Conservation (phyloP, 176 grass and related monocot genomes). For the Aegilops speltoides region DNA sequence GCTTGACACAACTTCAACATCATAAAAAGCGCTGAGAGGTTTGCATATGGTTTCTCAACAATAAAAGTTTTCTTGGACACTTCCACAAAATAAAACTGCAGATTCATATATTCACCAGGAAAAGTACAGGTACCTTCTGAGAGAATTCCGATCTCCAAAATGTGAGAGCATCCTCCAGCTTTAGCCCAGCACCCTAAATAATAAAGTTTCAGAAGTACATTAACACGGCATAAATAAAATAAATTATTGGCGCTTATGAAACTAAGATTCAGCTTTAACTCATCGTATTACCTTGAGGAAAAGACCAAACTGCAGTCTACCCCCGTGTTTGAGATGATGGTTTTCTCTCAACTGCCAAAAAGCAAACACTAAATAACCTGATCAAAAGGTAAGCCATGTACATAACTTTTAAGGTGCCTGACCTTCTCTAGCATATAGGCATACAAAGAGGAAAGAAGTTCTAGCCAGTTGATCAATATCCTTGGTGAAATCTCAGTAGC, state of each 20-base stretch:
- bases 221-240: conserved; percentile 2
- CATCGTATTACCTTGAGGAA: conserved; percentile 88
- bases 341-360: conserved; percentile 80
- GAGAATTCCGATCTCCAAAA: conserved; percentile 98
- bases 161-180: conserved; percentile 94
- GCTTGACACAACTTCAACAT: not conserved
- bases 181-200: conserved; percentile 81
- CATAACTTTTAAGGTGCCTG: conserved; percentile 22
- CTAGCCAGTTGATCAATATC: conserved; percentile 83
- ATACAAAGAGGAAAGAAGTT: conserved; percentile 97
- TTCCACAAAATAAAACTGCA: conserved; percentile 3
- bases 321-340: conserved; percentile 96
- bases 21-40: not conserved
- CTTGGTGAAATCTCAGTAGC: conserved; percentile 83
- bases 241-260: not conserved
- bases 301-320: conserved; percentile 95
- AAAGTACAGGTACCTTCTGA: conserved; percentile 71
- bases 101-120: conserved; percentile 12
- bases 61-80: not conserved
- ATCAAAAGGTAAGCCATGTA: conserved; percentile 34
- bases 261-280: not conserved
- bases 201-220: not conserved
- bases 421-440: conserved; percentile 93
- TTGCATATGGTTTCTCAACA: not conserved
- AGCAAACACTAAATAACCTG: conserved; percentile 26